These are phyloP conservation scores for Malus fusca DNA, from an alignment of 306 rosid genomes.

Conservation along the genomic window DNA sequence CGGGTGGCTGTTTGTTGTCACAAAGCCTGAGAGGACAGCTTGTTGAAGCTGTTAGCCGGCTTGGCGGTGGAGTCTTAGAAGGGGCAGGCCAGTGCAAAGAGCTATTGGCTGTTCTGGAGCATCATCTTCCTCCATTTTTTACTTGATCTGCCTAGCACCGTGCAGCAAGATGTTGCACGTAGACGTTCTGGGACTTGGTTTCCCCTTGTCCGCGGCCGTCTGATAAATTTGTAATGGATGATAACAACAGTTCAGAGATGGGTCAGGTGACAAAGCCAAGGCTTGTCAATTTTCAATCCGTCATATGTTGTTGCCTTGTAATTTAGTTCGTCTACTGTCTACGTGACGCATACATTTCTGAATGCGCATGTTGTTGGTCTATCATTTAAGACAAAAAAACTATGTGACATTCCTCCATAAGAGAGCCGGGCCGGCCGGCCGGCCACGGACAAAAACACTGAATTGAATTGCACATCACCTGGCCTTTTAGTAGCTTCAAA, in stretches of 20 bases:
- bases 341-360: not conserved
- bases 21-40: slow-evolving; percentile 78
- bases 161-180: slow-evolving; percentile 19
- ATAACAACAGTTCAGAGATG: slow-evolving; percentile 2
- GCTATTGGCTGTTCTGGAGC: slow-evolving; percentile 68
- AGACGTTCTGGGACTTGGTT: not conserved
- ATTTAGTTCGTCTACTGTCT: not conserved
- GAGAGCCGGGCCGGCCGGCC: no score
- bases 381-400: not conserved
- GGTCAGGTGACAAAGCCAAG: slow-evolving; percentile 11
- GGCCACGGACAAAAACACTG: no score
- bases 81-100: slow-evolving; percentile 53
- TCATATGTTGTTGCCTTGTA: slow-evolving; percentile 5
- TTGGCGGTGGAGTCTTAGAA: slow-evolving; percentile 47
- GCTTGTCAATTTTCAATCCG: slow-evolving; percentile 16
- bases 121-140: slow-evolving; percentile 68
- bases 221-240: slow-evolving; percentile 8
- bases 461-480: no score
- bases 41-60: slow-evolving; percentile 71
- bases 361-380: not conserved
- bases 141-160: slow-evolving; percentile 23
- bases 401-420: no score
- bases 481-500: no score
- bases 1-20: slow-evolving; percentile 62
- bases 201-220: not conserved